These are phyloP conservation scores for Fusarium irregulare DNA, from an alignment of 2,329 filamentous ascomycete species.

Conservation along the genomic window DNA sequence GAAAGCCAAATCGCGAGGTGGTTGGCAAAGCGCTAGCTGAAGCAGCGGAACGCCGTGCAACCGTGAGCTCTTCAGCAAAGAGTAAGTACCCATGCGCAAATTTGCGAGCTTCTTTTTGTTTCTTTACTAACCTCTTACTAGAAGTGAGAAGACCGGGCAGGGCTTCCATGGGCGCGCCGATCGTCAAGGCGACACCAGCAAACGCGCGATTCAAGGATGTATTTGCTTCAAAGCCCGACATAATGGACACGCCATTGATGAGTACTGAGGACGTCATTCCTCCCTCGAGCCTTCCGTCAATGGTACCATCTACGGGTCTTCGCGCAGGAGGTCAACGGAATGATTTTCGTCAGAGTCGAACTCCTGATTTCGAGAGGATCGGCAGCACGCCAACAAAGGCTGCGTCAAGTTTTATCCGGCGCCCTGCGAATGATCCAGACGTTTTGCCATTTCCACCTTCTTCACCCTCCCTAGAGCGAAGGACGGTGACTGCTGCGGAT, in stretches of 20 bases:
- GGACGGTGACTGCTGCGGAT: conserved; percentile 24
- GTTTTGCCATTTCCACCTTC: conserved; percentile 49
- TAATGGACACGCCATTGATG: conserved; percentile 34
- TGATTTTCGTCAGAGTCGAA: conserved; percentile 47
- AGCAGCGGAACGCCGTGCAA: conserved; percentile 70
- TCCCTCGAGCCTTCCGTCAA: conserved; percentile 53
- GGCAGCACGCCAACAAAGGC: conserved; percentile 49
- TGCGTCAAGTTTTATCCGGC: conserved; percentile 47
- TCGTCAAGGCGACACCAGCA: conserved; percentile 69
- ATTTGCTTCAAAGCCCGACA: conserved; percentile 50
- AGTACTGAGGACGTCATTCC: conserved; percentile 50
- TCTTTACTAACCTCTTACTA: conserved; percentile 51
- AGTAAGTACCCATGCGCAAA: conserved; percentile 56
- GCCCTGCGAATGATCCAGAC: conserved; percentile 42
- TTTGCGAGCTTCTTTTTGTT: background rate
- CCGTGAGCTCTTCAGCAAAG: conserved; percentile 56
- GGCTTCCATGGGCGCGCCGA: conserved; percentile 50
- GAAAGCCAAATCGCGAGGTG: conserved; percentile 79
- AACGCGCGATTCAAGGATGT: conserved; percentile 66
- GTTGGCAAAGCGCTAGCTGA: conserved; percentile 75
- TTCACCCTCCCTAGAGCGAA: conserved; percentile 51
- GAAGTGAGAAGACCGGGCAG: conserved; percentile 65
- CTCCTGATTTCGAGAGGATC: conserved; percentile 47
- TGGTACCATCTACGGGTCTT: conserved; percentile 57
- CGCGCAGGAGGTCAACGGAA: conserved; percentile 48